Conservation (phyloP, 176 grass and related monocot species). For the Oryza glumipatula region DNA sequence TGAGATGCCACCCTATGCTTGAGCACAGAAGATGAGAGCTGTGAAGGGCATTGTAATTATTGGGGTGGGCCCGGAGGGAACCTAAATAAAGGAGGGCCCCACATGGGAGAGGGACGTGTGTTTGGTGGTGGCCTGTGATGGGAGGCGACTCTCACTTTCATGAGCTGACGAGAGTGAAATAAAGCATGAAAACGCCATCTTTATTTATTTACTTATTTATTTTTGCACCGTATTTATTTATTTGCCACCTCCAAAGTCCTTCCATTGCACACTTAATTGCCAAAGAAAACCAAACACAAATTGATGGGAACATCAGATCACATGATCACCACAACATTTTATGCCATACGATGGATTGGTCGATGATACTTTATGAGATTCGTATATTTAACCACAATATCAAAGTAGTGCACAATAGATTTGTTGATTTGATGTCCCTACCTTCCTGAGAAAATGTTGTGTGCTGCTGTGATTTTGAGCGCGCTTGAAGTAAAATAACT, state of each 20-base stretch:
- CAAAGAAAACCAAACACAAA: constrained; percentile 29
- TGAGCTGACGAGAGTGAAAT: constrained; percentile 47
- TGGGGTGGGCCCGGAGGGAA: constrained; percentile 58
- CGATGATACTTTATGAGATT: constrained; percentile 22
- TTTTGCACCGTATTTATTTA: background rate
- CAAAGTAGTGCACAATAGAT: constrained; percentile 15
- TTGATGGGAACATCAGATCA: constrained; percentile 33
- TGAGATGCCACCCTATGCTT: background rate
- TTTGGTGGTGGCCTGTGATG: constrained; percentile 56
- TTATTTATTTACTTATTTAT: background rate
- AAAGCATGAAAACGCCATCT: constrained; percentile 43
- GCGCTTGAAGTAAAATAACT: background rate
- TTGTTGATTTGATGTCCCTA: constrained; percentile 7
- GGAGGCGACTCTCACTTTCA: constrained; percentile 76
- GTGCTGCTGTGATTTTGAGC: background rate
- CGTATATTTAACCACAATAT: constrained; percentile 34
- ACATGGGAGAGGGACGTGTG: constrained; percentile 50
- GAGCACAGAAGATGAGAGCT: constrained; percentile 12
- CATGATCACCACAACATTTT: background rate
- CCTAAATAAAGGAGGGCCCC: constrained; percentile 51
- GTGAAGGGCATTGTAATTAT: constrained; percentile 61
- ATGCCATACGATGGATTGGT: constrained; percentile 1
- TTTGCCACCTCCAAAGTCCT: background rate
- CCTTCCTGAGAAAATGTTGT: background rate
- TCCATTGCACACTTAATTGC: background rate